phyloP scores from a whole-genome alignment of 1,284 basidiomycete genomes.

The Marasmius tenuissimus region DNA sequence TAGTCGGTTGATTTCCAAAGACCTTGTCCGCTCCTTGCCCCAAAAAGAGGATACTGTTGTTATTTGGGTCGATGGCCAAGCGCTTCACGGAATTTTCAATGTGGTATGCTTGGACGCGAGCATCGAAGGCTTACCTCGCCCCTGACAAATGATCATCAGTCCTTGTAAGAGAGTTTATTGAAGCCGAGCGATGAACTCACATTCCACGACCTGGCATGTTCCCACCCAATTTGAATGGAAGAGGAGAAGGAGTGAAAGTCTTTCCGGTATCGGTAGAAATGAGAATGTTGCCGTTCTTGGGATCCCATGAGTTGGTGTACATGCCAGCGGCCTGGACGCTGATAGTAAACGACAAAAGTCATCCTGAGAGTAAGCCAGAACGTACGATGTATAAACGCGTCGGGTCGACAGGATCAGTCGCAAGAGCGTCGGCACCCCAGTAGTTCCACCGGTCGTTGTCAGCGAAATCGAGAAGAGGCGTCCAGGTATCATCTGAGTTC shows the following conservation, averaged over 20 bases:
- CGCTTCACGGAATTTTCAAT: conserved; percentile 35
- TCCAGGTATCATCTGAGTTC: conserved; percentile 62
- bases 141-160: conserved; percentile 20
- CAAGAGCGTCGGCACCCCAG: conserved; percentile 66
- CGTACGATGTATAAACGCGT: conserved; percentile 52
- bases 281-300: conserved; percentile 65
- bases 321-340: conserved; percentile 51
- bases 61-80: conserved; percentile 56
- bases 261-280: conserved; percentile 58
- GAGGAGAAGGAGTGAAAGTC: conserved; percentile 47
- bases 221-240: conserved; percentile 67
- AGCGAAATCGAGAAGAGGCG: conserved; percentile 56
- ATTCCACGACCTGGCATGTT: conserved; percentile 70
- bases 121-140: conserved; percentile 31
- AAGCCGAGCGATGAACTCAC: conserved; percentile 16
- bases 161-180: background rate
- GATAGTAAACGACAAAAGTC: background rate
- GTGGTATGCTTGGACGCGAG: background rate
- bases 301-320: conserved; percentile 69
- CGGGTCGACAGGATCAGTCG: conserved; percentile 59
- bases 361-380: background rate
- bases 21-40: conserved; percentile 61
- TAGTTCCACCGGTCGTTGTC: conserved; percentile 58
- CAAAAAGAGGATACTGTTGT: conserved; percentile 62
- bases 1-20: conserved; percentile 64